Base-by-base conservation (phyloP, 768 basidiomycete species). In the Sarcodon sp. region DNA sequence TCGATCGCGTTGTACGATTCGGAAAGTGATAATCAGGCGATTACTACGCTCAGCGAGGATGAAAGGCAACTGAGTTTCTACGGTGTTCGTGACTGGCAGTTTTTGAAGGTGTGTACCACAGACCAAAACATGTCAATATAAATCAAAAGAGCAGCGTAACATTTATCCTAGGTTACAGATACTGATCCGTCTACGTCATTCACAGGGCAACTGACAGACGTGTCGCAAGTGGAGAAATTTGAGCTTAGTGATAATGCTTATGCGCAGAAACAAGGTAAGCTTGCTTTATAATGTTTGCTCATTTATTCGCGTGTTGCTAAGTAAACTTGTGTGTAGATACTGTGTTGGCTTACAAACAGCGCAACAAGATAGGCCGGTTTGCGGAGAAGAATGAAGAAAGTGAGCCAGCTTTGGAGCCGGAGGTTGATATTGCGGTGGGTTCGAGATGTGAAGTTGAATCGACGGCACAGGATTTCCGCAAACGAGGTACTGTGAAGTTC, bases 221-320 rank as follows among this genome's bases (percentile, higher is more conserved):
- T 87, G 1, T 80, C 81, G 0, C 78, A 83, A 64, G 90, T 96
- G 1, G 82, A 96, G 27, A 96, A 97, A 61, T 98, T 91, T 54
- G 94, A 96, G 68, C 63, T 98, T 45, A 81, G 79, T 7, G 73
- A 80, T 3, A 78, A 78, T 4, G 88, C 83, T 49, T 98, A 98
- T 58, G 88, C 80, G 18, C 67, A 77, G 57, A 68, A 92, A 55
- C 69, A 76, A 66, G 92, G 93, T 91, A 53, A 36, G 63, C 57
- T 38, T 44, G 37, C 33, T 27, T n/a, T 35, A 18, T n/a, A 33
- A 13, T 32, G 34, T 15, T 36, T n/a, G 31, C 32, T 18, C n/a
- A 4, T 35, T 35, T 46, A 21, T 33, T 16, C 5, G 27, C 46
- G 16, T 43, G 47, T 18, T 16, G 18, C 45, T 49, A 38, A 51